A percentile compares a stretch with the other conserved stretches of the same genome.
These are phyloP conservation scores for Zychaea mexicana DNA, from an alignment of 371 early-diverging fungal genomes.

Conservation along the genomic window DNA sequence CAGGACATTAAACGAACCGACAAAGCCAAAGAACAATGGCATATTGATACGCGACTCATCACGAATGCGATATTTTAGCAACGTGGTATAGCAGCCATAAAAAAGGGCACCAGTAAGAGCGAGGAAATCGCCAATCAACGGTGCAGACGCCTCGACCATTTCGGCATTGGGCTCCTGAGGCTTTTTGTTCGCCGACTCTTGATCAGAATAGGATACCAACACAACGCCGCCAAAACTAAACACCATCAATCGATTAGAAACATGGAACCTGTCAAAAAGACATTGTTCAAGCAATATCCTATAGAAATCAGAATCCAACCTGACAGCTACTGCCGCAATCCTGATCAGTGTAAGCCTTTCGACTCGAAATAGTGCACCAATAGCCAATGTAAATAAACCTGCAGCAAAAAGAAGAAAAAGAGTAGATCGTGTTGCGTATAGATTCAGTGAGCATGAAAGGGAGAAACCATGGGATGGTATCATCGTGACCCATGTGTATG, in stretches of 20 bases:
- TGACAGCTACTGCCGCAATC: constrained; percentile 57
- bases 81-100: constrained; percentile 80
- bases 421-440: too few species aligned
- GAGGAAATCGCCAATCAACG: constrained; percentile 69
- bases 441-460: not conserved
- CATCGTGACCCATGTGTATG: not conserved
- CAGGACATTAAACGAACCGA: constrained; percentile 75
- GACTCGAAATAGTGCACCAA: constrained; percentile 68
- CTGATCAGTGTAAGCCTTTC: constrained; percentile 62
- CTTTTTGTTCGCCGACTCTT: constrained; percentile 3
- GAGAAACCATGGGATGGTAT: too few species aligned
- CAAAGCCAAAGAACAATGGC: constrained; percentile 82
- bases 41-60: constrained; percentile 75
- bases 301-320: constrained; percentile 36
- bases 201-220: constrained; percentile 56
- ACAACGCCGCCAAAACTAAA: constrained; percentile 60
- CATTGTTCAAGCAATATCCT: too few species aligned
- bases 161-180: not conserved
- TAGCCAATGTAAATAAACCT: constrained; percentile 74
- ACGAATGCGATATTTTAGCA: constrained; percentile 70
- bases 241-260: not conserved
- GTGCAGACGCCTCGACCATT: not conserved
- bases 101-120: constrained; percentile 76
- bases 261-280: too few species aligned
- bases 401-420: not conserved